Evolutionary conservation across 2,329 filamentous ascomycete genomes (phyloP).

Genomic region (Aspergillus jensenii): DNA sequence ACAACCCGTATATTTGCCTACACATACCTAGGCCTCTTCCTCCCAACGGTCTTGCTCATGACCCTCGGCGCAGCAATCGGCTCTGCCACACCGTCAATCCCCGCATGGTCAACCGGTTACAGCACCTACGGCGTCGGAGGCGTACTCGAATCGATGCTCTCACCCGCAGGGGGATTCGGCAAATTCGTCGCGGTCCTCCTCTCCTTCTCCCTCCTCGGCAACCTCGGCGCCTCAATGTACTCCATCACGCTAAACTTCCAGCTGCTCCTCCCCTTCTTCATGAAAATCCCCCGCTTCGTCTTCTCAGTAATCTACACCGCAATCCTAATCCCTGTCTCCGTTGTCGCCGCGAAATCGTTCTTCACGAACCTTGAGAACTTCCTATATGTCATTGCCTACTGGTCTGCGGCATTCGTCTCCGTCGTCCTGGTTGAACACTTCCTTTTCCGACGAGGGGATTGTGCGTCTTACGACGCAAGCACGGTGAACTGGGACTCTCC

Average conservation of each 20-base stretch:
- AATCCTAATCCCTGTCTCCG: conserved; percentile 5
- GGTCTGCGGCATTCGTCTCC: conserved; percentile 5
- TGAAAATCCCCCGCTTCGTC: conserved; percentile 4
- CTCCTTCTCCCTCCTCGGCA: conserved; percentile 7
- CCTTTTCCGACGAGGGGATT: neutral
- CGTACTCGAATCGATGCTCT: conserved; percentile 10
- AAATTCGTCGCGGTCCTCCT: conserved; percentile 11
- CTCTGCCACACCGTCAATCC: neutral
- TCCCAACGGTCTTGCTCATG: conserved; percentile 11
- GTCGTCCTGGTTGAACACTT: conserved; percentile 5
- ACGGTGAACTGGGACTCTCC: neutral
- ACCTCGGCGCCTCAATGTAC: conserved; percentile 11
- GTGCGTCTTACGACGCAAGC: neutral
- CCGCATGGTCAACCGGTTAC: conserved; percentile 4
- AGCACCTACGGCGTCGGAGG: conserved; percentile 5
- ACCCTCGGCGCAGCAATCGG: conserved; percentile 10
- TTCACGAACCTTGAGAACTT: conserved; percentile 10
- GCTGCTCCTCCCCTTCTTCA: conserved; percentile 7
- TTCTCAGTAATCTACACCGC: conserved; percentile 6
- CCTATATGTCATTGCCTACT: conserved; percentile 11
- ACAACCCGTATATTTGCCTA: conserved; percentile 11
- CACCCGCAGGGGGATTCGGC: conserved; percentile 7
- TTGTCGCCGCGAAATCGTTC: conserved; percentile 2
- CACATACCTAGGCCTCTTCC: conserved; percentile 10
- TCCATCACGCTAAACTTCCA: conserved; percentile 10